phyloP scores from a whole-genome alignment of 371 early-diverging fungal species.

The Gilbertella persicaria region DNA sequence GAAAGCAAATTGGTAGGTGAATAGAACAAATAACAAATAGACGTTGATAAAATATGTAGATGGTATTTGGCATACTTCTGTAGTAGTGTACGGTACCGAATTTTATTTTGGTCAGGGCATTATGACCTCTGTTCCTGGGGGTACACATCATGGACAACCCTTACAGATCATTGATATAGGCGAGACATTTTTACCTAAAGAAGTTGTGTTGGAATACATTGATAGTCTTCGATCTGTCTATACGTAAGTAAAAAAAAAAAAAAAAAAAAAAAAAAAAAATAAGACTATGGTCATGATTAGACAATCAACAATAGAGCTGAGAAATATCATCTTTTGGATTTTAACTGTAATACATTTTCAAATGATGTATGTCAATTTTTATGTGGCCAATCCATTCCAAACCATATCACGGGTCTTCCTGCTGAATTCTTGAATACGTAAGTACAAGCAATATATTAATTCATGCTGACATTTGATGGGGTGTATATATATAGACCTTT shows the following conservation, averaged over 20 bases:
- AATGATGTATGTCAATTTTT: slow-evolving; percentile 81
- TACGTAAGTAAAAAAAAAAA: slow-evolving; percentile 43
- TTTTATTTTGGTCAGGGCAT: slow-evolving; percentile 87
- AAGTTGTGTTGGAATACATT: slow-evolving; percentile 78
- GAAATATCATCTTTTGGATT: slow-evolving; percentile 87
- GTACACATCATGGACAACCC: slow-evolving; percentile 75
- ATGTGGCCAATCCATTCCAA: slow-evolving; percentile 76
- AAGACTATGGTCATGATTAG: neutral
- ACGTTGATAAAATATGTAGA: slow-evolving; percentile 35
- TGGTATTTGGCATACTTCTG: slow-evolving; percentile 90
- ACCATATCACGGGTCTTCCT: slow-evolving; percentile 73
- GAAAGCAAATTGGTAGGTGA: slow-evolving; percentile 65
- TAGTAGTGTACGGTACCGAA: slow-evolving; percentile 87
- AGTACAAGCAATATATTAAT: slow-evolving; percentile 5
- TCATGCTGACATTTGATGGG: too few relatives aligned
- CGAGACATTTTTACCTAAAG: slow-evolving; percentile 75
- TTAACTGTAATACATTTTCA: slow-evolving; percentile 87
- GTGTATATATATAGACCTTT: slow-evolving; percentile 59
- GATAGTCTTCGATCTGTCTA: slow-evolving; percentile 64
- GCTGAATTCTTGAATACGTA: slow-evolving; percentile 69
- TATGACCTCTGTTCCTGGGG: slow-evolving; percentile 53
- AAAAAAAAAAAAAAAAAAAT: neutral
- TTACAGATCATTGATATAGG: slow-evolving; percentile 80
- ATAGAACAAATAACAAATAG: neutral
- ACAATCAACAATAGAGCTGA: slow-evolving; percentile 48